phyloP scores from a whole-genome alignment of 306 rosid species.

The Sindora glabra region DNA sequence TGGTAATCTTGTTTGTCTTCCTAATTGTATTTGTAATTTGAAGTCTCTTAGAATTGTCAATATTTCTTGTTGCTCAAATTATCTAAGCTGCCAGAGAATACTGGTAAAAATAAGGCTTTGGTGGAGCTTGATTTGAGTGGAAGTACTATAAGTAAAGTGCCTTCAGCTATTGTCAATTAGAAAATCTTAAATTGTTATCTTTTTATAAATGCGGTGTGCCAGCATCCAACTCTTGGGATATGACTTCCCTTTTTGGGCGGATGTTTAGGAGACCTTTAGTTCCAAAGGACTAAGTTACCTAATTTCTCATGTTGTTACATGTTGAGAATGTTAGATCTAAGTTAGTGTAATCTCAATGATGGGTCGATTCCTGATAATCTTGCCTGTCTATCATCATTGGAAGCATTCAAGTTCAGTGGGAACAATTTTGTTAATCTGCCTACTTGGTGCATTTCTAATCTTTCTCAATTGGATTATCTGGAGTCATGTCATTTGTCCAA shows the following conservation, averaged over 20 bases:
- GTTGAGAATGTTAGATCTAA: background rate
- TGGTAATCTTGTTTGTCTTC: slow-evolving; percentile 5
- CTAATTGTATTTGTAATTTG: slow-evolving; percentile 15
- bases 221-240: background rate
- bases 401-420: background rate
- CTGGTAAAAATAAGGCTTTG: slow-evolving; percentile 9
- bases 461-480: background rate
- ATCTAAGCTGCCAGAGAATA: slow-evolving; percentile 4
- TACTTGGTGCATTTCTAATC: background rate
- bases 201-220: slow-evolving; percentile 18
- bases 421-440: slow-evolving; percentile 27
- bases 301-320: background rate
- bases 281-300: slow-evolving; percentile 5
- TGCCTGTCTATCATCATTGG: slow-evolving; percentile 8
- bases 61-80: slow-evolving; percentile 26
- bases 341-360: slow-evolving; percentile 24
- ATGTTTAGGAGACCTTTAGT: background rate
- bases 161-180: slow-evolving; percentile 7
- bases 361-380: slow-evolving; percentile 19
- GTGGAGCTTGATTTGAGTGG: slow-evolving; percentile 13
- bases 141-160: slow-evolving; percentile 10
- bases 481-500: background rate
- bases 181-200: slow-evolving; percentile 13
- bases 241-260: background rate
- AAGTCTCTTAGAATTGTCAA: slow-evolving; percentile 16